A percentile compares a stretch with the other conserved stretches of the same genome.
Evolutionary conservation across 1,284 basidiomycete species (phyloP).

Genomic region (Peniophora sp.): DNA sequence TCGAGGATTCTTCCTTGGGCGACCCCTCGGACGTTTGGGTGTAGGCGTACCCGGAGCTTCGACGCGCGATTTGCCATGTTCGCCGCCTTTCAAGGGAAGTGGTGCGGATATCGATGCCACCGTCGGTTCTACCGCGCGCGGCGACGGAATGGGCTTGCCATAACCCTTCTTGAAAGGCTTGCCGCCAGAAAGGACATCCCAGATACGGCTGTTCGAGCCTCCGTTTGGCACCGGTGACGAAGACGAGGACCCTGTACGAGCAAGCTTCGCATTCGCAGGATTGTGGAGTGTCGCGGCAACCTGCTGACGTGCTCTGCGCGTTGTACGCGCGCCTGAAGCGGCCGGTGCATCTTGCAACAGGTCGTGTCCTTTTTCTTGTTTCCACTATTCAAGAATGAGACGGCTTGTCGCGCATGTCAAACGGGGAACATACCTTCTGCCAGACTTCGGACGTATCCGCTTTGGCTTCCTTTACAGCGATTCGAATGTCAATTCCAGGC

Average conservation of each 20-base stretch:
- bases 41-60: not conserved
- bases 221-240: not conserved
- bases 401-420: not conserved
- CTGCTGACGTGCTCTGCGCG: slow-evolving; percentile 48
- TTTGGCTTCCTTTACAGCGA: slow-evolving; percentile 54
- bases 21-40: not conserved
- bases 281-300: slow-evolving; percentile 34
- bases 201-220: slow-evolving; percentile 14
- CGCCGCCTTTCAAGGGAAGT: not conserved
- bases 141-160: not conserved
- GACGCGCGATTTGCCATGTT: not conserved
- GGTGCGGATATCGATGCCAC: not conserved
- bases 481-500: not conserved
- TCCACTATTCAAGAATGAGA: slow-evolving; percentile 3
- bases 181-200: slow-evolving; percentile 17
- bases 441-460: slow-evolving; percentile 68
- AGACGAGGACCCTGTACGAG: slow-evolving; percentile 12
- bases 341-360: slow-evolving; percentile 43
- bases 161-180: slow-evolving; percentile 21
- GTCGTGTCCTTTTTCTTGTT: slow-evolving; percentile 63
- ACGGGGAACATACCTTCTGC: slow-evolving; percentile 44
- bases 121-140: slow-evolving; percentile 9
- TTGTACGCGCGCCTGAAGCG: slow-evolving; percentile 46
- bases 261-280: slow-evolving; percentile 16
- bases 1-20: too few relatives aligned